These are phyloP conservation scores for Samsoniella hepiali DNA, from an alignment of 2,329 filamentous ascomycete genomes.

Conservation along the genomic window DNA sequence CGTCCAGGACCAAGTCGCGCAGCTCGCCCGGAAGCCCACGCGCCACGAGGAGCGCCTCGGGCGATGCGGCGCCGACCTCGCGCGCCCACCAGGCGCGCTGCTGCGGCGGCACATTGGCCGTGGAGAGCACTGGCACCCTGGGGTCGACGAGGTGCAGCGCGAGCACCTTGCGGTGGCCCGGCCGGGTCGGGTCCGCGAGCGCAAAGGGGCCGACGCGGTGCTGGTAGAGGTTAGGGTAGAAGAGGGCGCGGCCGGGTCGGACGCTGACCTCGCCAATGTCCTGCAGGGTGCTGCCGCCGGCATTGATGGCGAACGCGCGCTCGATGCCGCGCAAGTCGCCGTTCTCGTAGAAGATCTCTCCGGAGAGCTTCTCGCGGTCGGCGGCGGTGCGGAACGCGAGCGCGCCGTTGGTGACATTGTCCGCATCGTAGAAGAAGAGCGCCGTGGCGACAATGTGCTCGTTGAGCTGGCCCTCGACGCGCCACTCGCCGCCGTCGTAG, in stretches of 20 bases:
- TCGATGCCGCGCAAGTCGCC: constrained; percentile 33
- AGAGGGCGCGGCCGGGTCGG: constrained; percentile 45
- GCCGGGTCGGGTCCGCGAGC: constrained; percentile 47
- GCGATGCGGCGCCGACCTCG: not conserved
- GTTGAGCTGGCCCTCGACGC: constrained; percentile 55
- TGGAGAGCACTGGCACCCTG: constrained; percentile 40
- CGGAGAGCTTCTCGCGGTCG: constrained; percentile 28
- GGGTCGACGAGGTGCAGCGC: constrained; percentile 62
- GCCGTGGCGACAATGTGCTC: constrained; percentile 63
- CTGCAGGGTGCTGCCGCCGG: constrained; percentile 26
- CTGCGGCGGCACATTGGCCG: constrained; percentile 45
- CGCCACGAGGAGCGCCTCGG: not conserved
- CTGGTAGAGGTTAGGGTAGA: constrained; percentile 54
- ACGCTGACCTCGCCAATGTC: constrained; percentile 47
- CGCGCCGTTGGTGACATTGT: constrained; percentile 54
- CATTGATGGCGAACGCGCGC: constrained; percentile 33
- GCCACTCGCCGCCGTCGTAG: constrained; percentile 53
- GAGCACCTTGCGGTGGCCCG: constrained; percentile 58
- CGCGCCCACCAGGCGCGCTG: constrained; percentile 36
- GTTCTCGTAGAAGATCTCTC: constrained; percentile 31
- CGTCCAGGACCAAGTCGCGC: constrained; percentile 1
- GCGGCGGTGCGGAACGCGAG: constrained; percentile 50
- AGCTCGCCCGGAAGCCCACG: constrained; percentile 3
- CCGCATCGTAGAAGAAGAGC: constrained; percentile 58
- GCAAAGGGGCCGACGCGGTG: constrained; percentile 51